A percentile compares a stretch with the other conserved stretches of the same genome.
These are phyloP conservation scores for Aspergillus cavernicola DNA, from an alignment of 495 filamentous ascomycete genomes.

Conservation along the genomic window DNA sequence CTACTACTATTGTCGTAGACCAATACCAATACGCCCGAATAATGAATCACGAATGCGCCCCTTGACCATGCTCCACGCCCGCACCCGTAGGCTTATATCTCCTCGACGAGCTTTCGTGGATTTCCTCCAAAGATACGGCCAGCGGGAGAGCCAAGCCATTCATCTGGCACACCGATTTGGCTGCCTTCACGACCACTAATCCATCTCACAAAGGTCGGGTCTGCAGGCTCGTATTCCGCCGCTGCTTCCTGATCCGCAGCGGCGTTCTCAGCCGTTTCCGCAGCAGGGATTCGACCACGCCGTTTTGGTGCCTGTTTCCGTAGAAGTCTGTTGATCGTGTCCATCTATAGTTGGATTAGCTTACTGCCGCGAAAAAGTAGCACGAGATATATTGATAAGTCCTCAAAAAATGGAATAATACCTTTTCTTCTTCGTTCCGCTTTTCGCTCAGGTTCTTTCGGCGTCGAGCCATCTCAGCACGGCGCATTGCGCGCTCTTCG, in stretches of 20 bases:
- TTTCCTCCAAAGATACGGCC: constrained; percentile 56
- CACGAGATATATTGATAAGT: no score
- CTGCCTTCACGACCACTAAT: constrained; percentile 67
- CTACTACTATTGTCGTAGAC: not conserved
- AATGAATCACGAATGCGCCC: constrained; percentile 17
- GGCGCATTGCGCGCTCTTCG: constrained; percentile 91
- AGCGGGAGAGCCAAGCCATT: constrained; percentile 69
- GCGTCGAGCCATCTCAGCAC: constrained; percentile 92
- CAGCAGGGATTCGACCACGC: constrained; percentile 50
- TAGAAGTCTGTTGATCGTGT: constrained; percentile 95
- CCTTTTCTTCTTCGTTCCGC: constrained; percentile 98
- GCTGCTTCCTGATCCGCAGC: constrained; percentile 56
- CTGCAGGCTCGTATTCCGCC: constrained; percentile 52
- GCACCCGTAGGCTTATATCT: constrained; percentile 26
- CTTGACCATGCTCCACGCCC: not conserved
- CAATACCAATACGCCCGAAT: constrained; percentile 28
- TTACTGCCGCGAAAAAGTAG: not conserved
- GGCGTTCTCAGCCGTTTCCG: constrained; percentile 44
- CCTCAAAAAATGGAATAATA: no score
- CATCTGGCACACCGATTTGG: constrained; percentile 69
- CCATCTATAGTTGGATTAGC: constrained; percentile 56
- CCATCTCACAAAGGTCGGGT: constrained; percentile 74
- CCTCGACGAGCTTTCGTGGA: constrained; percentile 44
- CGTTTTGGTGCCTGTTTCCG: constrained; percentile 93
- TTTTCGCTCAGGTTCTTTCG: constrained; percentile 97